Conservation (phyloP, 768 basidiomycete genomes). For the Mycena vitilis region DNA sequence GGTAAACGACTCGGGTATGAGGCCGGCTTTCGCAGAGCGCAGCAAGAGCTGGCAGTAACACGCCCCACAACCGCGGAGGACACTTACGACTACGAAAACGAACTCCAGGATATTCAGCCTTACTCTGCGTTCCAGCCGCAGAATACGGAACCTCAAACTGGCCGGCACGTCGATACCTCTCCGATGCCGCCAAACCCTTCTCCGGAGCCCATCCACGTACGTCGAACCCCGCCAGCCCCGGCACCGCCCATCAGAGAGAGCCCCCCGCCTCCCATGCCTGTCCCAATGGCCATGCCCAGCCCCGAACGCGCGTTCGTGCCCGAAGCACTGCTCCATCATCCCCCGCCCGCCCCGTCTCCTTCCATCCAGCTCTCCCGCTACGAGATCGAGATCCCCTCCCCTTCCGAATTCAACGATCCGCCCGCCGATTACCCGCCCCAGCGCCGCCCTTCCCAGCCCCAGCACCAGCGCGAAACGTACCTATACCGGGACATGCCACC, state of each 20-base stretch:
- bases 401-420: constrained; percentile 29
- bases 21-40: constrained; percentile 49
- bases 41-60: constrained; percentile 30
- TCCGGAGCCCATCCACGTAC: constrained; percentile 15
- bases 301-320: constrained; percentile 12
- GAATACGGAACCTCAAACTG: background rate
- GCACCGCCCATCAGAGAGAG: background rate
- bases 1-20: constrained; percentile 54
- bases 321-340: background rate
- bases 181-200: constrained; percentile 15
- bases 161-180: constrained; percentile 13
- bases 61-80: constrained; percentile 1
- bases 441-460: background rate
- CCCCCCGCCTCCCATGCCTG: constrained; percentile 23
- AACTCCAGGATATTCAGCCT: constrained; percentile 18
- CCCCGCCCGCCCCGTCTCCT: constrained; percentile 20
- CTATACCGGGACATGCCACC: constrained; percentile 7
- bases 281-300: constrained; percentile 19
- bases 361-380: constrained; percentile 25
- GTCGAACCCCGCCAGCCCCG: constrained; percentile 4
- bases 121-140: constrained; percentile 7
- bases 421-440: constrained; percentile 2
- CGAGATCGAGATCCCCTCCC: constrained; percentile 30
- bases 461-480: constrained; percentile 1
- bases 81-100: constrained; percentile 20